Conservation (phyloP, 768 basidiomycete genomes). For the Mycena kentingensis region DNA sequence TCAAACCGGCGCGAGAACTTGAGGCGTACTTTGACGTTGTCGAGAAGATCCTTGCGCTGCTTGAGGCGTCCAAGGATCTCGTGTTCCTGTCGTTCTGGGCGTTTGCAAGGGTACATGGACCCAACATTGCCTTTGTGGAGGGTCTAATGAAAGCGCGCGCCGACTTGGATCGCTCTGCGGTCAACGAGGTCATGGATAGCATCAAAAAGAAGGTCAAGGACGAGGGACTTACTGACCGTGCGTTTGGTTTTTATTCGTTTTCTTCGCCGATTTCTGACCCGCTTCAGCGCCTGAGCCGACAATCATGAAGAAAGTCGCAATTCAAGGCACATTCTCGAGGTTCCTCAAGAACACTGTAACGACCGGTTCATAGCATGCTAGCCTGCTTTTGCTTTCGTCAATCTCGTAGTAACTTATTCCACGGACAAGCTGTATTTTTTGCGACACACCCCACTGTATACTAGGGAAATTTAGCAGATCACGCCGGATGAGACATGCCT, state of each 20-base stretch:
- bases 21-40: slow-evolving; percentile 84
- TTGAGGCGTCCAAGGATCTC: slow-evolving; percentile 86
- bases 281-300: slow-evolving; percentile 74
- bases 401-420: slow-evolving; percentile 6
- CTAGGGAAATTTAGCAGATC: no score
- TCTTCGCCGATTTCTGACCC: slow-evolving; percentile 15
- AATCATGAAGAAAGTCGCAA: slow-evolving; percentile 87
- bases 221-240: slow-evolving; percentile 80
- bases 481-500: no score
- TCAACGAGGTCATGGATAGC: slow-evolving; percentile 91
- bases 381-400: background rate
- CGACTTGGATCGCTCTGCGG: slow-evolving; percentile 87
- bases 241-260: slow-evolving; percentile 33
- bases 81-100: slow-evolving; percentile 92
- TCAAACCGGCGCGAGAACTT: slow-evolving; percentile 78
- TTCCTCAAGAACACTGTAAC: slow-evolving; percentile 46
- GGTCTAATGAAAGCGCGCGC: slow-evolving; percentile 85
- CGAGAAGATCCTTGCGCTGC: slow-evolving; percentile 76
- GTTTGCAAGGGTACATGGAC: slow-evolving; percentile 92
- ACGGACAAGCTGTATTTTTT: slow-evolving; percentile 17
- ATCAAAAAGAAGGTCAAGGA: slow-evolving; percentile 92
- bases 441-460: slow-evolving; percentile 6
- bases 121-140: slow-evolving; percentile 90
- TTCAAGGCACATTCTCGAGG: slow-evolving; percentile 74
- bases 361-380: background rate